These are phyloP conservation scores for Amanita inopinata DNA, from an alignment of 768 basidiomycete genomes.

Conservation along the genomic window DNA sequence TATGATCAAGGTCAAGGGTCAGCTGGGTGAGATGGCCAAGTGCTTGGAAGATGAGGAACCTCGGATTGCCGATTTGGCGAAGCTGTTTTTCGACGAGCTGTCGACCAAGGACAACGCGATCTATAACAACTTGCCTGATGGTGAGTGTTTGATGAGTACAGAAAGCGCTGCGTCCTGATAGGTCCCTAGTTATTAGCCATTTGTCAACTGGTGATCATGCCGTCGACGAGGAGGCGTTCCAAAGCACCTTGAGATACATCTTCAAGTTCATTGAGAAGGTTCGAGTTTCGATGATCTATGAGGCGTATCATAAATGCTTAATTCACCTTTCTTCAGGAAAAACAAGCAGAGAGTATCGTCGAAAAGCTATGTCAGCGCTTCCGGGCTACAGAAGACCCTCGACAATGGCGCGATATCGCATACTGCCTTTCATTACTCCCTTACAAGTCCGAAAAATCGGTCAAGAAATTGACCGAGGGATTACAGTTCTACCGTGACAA, in stretches of 20 bases:
- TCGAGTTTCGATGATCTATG: conserved; percentile 11
- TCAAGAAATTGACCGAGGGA: conserved; percentile 93
- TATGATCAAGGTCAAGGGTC: conserved; percentile 99
- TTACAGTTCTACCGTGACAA: conserved; percentile 94
- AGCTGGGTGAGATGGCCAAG: conserved; percentile 99
- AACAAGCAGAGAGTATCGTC: conserved; percentile 94
- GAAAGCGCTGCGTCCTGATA: conserved; percentile 7
- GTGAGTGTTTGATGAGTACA: conserved; percentile 28
- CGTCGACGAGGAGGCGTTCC: conserved; percentile 87
- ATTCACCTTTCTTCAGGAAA: conserved; percentile 51
- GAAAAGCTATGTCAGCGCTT: conserved; percentile 98
- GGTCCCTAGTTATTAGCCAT: conserved; percentile 77
- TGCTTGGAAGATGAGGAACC: conserved; percentile 88
- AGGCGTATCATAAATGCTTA: background rate
- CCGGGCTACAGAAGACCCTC: conserved; percentile 74
- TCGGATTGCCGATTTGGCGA: conserved; percentile 89
- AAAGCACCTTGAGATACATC: conserved; percentile 89
- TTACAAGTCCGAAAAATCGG: conserved; percentile 93
- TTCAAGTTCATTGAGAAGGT: conserved; percentile 98
- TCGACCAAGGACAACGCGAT: conserved; percentile 98
- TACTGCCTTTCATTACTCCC: conserved; percentile 91
- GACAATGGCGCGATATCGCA: conserved; percentile 97
- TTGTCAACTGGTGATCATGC: conserved; percentile 85
- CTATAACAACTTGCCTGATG: conserved; percentile 96
- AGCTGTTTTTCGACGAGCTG: conserved; percentile 93